Evolutionary conservation across 1,284 basidiomycete species (phyloP).

Genomic region (Stereum hirsutum): DNA sequence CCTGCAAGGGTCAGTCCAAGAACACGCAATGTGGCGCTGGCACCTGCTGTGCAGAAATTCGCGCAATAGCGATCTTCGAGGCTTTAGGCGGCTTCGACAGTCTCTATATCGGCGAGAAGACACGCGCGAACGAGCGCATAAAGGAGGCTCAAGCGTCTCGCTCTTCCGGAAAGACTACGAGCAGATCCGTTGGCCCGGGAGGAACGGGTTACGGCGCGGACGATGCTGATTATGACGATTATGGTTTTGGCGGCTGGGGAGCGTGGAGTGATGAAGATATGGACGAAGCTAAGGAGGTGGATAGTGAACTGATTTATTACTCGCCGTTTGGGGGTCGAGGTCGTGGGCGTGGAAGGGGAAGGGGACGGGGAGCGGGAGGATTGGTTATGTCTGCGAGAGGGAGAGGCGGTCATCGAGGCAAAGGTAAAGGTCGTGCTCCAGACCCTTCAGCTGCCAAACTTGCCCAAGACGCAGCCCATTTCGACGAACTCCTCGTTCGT

Average conservation of each 20-base stretch:
- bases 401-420: no score
- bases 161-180: not conserved
- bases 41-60: slow-evolving; percentile 35
- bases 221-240: not conserved
- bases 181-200: slow-evolving; percentile 32
- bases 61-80: slow-evolving; percentile 41
- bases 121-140: slow-evolving; percentile 28
- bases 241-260: not conserved
- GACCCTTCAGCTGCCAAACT: not conserved
- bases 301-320: no score
- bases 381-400: no score
- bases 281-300: no score
- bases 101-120: slow-evolving; percentile 31
- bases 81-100: slow-evolving; percentile 37
- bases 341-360: slow-evolving; percentile 7
- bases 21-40: slow-evolving; percentile 22
- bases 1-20: slow-evolving; percentile 31
- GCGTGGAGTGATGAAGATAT: not conserved
- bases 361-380: no score
- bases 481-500: slow-evolving; percentile 32
- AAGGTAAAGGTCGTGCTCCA: no score
- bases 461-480: slow-evolving; percentile 18
- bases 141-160: slow-evolving; percentile 19
- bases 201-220: slow-evolving; percentile 39
- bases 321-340: slow-evolving; percentile 4